Conservation (phyloP, 208 protist genomes). For the Trypanosoma avium region DNA sequence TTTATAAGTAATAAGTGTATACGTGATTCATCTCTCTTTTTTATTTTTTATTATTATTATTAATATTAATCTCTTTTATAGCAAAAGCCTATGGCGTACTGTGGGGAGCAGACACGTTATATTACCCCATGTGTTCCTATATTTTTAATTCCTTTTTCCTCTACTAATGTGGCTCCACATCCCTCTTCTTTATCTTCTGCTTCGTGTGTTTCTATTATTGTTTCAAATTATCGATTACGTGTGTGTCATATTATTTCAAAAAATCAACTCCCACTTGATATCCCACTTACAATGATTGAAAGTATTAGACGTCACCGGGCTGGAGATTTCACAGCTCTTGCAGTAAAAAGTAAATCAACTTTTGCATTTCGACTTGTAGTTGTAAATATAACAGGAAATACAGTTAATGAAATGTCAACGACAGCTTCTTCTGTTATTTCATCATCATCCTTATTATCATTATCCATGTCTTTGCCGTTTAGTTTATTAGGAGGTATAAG, state of each 20-base stretch:
- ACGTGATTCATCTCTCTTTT: no score
- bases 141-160: not conserved
- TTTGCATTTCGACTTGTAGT: constrained; percentile 9
- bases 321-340: constrained; percentile 1
- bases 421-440: no score
- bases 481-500: not conserved
- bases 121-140: not conserved
- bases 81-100: not conserved
- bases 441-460: no score
- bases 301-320: not conserved
- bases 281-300: constrained; percentile 15
- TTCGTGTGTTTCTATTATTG: constrained; percentile 3
- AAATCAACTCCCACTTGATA: not conserved
- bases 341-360: constrained; percentile 11
- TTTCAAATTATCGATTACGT: constrained; percentile 19
- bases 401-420: not conserved
- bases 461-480: no score
- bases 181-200: not conserved
- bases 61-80: not conserved
- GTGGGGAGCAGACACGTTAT: not conserved
- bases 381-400: not conserved
- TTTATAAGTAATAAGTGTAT: no score
- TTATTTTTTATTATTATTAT: no score
- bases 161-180: not conserved
- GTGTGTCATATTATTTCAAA: constrained; percentile 3